phyloP scores from a whole-genome alignment of 1,284 basidiomycete genomes.

The Thecaphora frezii region DNA sequence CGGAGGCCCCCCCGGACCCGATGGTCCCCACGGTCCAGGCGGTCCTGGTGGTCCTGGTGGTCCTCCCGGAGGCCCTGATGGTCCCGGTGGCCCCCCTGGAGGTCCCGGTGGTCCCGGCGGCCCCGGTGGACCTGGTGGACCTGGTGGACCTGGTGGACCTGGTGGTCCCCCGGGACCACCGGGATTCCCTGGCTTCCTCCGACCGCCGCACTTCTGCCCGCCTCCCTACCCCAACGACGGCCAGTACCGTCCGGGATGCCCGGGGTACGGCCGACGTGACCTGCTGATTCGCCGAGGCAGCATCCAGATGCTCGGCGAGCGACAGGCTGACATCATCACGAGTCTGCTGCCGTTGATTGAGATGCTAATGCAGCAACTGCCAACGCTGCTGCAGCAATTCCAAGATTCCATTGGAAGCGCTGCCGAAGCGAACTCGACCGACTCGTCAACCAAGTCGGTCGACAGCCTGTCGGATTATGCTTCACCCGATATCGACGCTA shows the following conservation, averaged over 20 bases:
- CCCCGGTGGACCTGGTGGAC: too few relatives aligned
- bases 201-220: slow-evolving; percentile 33
- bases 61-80: too few relatives aligned
- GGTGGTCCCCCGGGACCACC: too few relatives aligned
- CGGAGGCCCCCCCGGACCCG: too few relatives aligned
- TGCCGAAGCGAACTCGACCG: neutral
- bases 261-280: slow-evolving; percentile 43
- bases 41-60: too few relatives aligned
- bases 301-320: slow-evolving; percentile 21
- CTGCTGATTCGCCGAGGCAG: slow-evolving; percentile 18
- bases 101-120: too few relatives aligned
- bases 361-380: slow-evolving; percentile 24
- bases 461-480: neutral
- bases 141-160: too few relatives aligned
- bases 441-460: neutral
- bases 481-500: neutral
- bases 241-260: slow-evolving; percentile 44
- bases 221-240: slow-evolving; percentile 41
- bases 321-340: slow-evolving; percentile 27
- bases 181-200: too few relatives aligned
- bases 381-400: slow-evolving; percentile 16
- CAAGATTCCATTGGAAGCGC: neutral
- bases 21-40: too few relatives aligned
- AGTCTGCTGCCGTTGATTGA: slow-evolving; percentile 35
- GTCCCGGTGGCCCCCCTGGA: too few relatives aligned